Conservation (phyloP, 2,329 filamentous ascomycete species). For the Raffaelea ambrosiae region DNA sequence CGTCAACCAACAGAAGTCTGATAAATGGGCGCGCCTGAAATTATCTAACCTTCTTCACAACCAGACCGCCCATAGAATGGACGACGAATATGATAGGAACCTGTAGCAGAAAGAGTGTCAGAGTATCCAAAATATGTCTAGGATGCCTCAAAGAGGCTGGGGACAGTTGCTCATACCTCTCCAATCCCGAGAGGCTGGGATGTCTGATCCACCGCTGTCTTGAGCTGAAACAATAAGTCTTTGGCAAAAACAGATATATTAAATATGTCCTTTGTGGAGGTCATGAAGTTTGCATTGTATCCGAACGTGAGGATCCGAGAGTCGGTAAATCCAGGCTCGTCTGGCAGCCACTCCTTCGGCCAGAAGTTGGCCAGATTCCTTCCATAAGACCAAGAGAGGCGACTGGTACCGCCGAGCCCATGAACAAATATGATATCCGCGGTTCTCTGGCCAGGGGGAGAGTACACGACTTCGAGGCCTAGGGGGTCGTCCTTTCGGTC, state of each 20-base stretch:
- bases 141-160: too few relatives aligned
- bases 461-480: too few relatives aligned
- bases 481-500: too few relatives aligned
- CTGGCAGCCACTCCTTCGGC: conserved; percentile 21
- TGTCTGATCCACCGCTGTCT: conserved; percentile 2
- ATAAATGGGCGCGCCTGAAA: too few relatives aligned
- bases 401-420: conserved; percentile 23
- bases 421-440: conserved; percentile 24
- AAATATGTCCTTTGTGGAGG: conserved; percentile 8
- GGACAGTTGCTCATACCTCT: too few relatives aligned
- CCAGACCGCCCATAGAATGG: conserved; percentile 18
- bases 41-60: conserved; percentile 15
- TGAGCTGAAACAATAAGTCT: conserved; percentile 16
- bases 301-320: conserved; percentile 24
- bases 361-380: conserved; percentile 20
- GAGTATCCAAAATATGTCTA: too few relatives aligned
- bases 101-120: too few relatives aligned
- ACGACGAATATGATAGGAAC: conserved; percentile 17
- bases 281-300: conserved; percentile 20
- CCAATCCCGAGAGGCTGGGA: too few relatives aligned
- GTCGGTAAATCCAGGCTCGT: conserved; percentile 17
- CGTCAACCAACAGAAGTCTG: too few relatives aligned
- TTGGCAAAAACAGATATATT: conserved; percentile 15
- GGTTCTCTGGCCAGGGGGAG: too few relatives aligned
- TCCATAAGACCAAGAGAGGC: conserved; percentile 21